A percentile compares a stretch with the other conserved stretches of the same genome.
Conservation (phyloP, 2,329 filamentous ascomycete species). For the Fusarium sp. region DNA sequence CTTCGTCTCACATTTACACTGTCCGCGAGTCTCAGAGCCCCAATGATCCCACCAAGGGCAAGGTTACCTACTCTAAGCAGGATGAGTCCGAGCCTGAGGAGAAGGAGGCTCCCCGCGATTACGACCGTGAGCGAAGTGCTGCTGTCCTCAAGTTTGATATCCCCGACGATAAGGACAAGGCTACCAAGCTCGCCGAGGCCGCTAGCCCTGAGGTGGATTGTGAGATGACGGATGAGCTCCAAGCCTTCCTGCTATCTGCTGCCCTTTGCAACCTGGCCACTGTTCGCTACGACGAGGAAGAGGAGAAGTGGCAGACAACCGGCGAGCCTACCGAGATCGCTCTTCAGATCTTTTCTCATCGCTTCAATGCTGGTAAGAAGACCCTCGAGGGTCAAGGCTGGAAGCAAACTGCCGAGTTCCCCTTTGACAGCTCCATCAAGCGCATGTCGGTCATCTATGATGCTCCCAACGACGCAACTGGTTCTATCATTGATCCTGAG, state of each 20-base stretch:
- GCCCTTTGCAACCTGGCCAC: constrained; percentile 76
- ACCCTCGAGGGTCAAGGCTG: constrained; percentile 64
- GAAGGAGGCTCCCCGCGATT: constrained; percentile 63
- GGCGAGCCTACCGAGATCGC: constrained; percentile 83
- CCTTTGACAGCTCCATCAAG: constrained; percentile 84
- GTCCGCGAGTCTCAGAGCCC: constrained; percentile 72
- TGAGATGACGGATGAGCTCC: constrained; percentile 62
- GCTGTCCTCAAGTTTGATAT: constrained; percentile 73
- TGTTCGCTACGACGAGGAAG: constrained; percentile 66
- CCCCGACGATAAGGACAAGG: constrained; percentile 66
- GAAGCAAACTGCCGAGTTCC: constrained; percentile 76
- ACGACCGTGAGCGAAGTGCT: constrained; percentile 69
- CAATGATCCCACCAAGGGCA: constrained; percentile 70
- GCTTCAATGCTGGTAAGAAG: constrained; percentile 72
- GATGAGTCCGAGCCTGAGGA: constrained; percentile 48
- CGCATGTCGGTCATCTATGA: constrained; percentile 83
- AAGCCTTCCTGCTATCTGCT: constrained; percentile 65
- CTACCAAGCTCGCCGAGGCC: constrained; percentile 42
- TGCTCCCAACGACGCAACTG: constrained; percentile 55
- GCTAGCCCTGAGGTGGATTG: constrained; percentile 53
- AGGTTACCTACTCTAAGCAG: constrained; percentile 60
- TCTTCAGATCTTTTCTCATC: constrained; percentile 79
- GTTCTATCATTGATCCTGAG: constrained; percentile 53
- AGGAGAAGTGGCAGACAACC: constrained; percentile 72
- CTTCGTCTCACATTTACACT: constrained; percentile 66